phyloP scores from a whole-genome alignment of 305 asterid species.

The Fraxinus paxiana region DNA sequence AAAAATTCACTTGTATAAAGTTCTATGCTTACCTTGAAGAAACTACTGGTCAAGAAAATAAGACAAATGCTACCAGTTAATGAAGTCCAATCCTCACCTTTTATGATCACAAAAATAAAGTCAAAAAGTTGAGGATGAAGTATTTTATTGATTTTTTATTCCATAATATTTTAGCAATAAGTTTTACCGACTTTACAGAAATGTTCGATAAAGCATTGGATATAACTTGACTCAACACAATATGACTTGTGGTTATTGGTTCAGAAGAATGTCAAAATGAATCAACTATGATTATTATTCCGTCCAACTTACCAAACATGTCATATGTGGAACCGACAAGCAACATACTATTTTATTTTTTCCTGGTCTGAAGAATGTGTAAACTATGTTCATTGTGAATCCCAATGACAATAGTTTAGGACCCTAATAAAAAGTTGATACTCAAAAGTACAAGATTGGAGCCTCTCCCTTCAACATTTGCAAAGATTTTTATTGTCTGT shows the following conservation, averaged over 20 bases:
- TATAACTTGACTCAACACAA: not conserved
- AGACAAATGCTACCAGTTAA: constrained; percentile 28
- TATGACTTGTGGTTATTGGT: not conserved
- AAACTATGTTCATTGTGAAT: not conserved
- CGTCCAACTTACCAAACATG: not conserved
- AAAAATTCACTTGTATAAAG: not conserved
- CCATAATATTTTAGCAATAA: constrained; percentile 15
- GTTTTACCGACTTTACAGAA: not conserved
- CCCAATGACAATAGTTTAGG: not conserved
- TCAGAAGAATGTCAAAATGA: not conserved
- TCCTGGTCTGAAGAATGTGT: not conserved
- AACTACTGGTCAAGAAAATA: not conserved
- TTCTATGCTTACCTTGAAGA: not conserved
- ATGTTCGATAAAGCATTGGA: not conserved
- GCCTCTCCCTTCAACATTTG: not conserved
- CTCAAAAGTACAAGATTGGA: not conserved
- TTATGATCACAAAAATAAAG: constrained; percentile 15
- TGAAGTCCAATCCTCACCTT: constrained; percentile 12
- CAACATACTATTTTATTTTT: not conserved
- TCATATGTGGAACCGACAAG: not conserved
- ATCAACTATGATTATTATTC: not conserved
- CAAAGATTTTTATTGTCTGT: not conserved
- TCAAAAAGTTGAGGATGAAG: constrained; percentile 20
- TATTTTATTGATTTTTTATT: not conserved
- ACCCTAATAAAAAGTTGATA: too few species aligned